These are phyloP conservation scores for Lentinula raphanica DNA, from an alignment of 768 basidiomycete genomes.

Conservation along the genomic window DNA sequence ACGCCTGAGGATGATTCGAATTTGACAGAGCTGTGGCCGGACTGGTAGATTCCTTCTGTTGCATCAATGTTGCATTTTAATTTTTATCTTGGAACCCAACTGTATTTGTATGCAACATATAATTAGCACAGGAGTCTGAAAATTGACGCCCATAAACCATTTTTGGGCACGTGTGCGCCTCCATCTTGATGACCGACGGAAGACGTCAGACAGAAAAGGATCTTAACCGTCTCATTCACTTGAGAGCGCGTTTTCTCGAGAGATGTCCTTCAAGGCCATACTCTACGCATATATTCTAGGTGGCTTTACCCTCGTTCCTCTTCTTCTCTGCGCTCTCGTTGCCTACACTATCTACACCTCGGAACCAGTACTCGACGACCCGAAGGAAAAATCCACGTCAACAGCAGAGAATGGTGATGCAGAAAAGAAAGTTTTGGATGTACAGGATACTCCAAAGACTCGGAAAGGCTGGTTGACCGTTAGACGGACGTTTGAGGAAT, in stretches of 20 bases:
- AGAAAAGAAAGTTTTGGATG: slow-evolving; percentile 22
- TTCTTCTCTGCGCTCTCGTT: slow-evolving; percentile 54
- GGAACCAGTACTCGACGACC: slow-evolving; percentile 56
- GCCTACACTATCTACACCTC: slow-evolving; percentile 77
- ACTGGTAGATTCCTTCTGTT: slow-evolving; percentile 38
- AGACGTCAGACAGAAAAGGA: background rate
- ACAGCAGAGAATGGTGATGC: slow-evolving; percentile 22
- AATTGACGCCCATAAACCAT: background rate
- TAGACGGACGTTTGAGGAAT: slow-evolving; percentile 72
- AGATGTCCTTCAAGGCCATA: slow-evolving; percentile 66
- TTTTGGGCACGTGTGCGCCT: background rate
- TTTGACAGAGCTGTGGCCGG: slow-evolving; percentile 57
- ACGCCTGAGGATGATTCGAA: slow-evolving; percentile 69
- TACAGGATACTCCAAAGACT: slow-evolving; percentile 56
- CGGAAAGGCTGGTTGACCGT: slow-evolving; percentile 83
- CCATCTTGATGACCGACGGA: background rate
- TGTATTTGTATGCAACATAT: slow-evolving; percentile 2
- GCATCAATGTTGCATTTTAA: background rate
- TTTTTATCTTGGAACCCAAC: background rate
- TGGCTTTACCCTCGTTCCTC: slow-evolving; percentile 84
- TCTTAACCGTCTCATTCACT: slow-evolving; percentile 5
- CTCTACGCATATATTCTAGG: slow-evolving; percentile 86
- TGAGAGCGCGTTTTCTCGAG: slow-evolving; percentile 4
- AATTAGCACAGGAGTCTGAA: background rate
- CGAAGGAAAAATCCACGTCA: slow-evolving; percentile 21